Conservation (phyloP, 495 filamentous ascomycete genomes). For the Penicillium ochrochloron region DNA sequence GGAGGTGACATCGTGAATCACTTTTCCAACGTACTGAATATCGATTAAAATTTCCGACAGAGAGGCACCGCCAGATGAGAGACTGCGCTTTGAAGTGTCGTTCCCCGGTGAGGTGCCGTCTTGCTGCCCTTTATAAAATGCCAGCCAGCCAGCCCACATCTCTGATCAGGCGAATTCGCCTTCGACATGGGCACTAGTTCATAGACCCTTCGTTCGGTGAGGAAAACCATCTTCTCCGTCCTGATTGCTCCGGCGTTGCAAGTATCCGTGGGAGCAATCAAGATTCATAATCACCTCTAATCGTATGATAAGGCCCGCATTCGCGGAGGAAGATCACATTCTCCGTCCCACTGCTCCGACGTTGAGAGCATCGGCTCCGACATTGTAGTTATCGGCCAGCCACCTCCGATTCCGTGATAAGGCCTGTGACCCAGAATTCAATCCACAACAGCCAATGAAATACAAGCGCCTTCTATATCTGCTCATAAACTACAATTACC, state of each 20-base stretch:
- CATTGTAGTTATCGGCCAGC: not conserved
- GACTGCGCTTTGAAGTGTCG: not conserved
- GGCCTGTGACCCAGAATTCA: not conserved
- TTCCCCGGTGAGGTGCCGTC: not conserved
- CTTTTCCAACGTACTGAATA: not conserved
- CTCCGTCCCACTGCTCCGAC: not conserved
- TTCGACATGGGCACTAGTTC: not conserved
- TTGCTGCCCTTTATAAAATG: not conserved
- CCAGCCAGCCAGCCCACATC: not conserved
- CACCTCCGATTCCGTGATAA: not conserved
- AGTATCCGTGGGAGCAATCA: not conserved
- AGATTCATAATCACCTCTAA: not conserved
- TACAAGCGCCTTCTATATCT: not conserved
- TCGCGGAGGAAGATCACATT: not conserved
- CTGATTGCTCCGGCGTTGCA: not conserved
- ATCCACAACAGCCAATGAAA: not conserved
- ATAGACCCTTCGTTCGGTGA: not conserved
- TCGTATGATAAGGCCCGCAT: not conserved
- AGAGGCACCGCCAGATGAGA: not conserved
- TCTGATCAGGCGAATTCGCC: not conserved
- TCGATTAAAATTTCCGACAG: not conserved
- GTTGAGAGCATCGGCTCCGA: not conserved
- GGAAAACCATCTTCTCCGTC: not conserved
- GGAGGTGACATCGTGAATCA: conserved; percentile 3
- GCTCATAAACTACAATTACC: not conserved